Base-by-base conservation (phyloP, 768 basidiomycete genomes). In the Russula griseocarnosa region DNA sequence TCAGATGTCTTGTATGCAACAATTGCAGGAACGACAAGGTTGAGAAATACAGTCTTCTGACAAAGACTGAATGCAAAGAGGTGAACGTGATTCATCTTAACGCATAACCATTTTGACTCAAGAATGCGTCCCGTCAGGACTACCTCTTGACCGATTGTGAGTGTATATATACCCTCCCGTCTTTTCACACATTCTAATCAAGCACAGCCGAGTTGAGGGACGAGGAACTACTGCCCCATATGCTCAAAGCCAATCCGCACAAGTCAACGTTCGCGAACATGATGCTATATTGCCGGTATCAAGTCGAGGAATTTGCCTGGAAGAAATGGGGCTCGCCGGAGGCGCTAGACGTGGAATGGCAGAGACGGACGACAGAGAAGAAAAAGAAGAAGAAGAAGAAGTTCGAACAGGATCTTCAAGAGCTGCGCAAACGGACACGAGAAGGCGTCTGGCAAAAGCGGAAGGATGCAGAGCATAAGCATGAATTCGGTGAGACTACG, bases 21-120 rank as follows among this genome's bases (percentile, higher is more conserved):
- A 83, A 81, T 64, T 98, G 95, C 75, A 94, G 95, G 78, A 87
- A 94, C 70, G 86, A 88, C 63, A 82, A 85, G 60, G 92, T 94
- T 8, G 95, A 98, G 70, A 92, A 88, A 74, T 99, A 97, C 72
- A 92, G 93, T 73, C 79, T 99, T 8, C 75, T 99, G 61, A 99
- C 97, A 7, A 99, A 99, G 78, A 98, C 97, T 0, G 97, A 99
- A 76, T 98, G 96, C 75, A 97, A 95, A 76, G 90, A 93, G 79
- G 92, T 90, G 67, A 50, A 83, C 71, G 8, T 24, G 26, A 24
- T 28, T 34, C 47, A 20, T 36, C 34, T 56, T 42, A 34, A 44
- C 49, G n/a, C 51, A 3, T 30, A 47, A 47, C 36, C 36, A 42
- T 1, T n/a, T 13, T 61, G 22, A 40, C 38, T 57, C 6, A 55